Conservation (phyloP, 176 grass and related monocot genomes). For the Carex parvula region DNA sequence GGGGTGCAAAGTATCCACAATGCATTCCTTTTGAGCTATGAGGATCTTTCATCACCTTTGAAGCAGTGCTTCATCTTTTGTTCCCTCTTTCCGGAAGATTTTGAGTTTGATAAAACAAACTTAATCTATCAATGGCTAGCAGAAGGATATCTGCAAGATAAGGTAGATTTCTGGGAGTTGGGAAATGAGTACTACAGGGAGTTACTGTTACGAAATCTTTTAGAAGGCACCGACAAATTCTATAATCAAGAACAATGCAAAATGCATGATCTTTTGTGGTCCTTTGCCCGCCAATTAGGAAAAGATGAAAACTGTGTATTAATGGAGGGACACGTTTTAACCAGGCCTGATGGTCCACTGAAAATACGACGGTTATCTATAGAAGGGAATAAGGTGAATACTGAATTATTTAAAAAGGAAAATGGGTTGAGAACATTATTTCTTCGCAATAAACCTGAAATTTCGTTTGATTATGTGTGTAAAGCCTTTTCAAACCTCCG, state of each 20-base stretch:
- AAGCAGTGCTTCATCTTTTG: constrained; percentile 37
- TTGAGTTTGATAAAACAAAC: background rate
- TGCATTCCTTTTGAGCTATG: constrained; percentile 19
- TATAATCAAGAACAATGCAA: background rate
- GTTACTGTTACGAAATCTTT: constrained; percentile 31
- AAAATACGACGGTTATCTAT: background rate
- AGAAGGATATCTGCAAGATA: constrained; percentile 23
- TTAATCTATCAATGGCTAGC: constrained; percentile 24
- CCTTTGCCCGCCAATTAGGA: background rate
- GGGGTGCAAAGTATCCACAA: constrained; percentile 2
- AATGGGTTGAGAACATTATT: background rate
- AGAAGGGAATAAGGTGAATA: background rate
- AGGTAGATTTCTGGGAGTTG: background rate
- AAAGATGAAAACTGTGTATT: background rate
- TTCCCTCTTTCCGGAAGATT: constrained; percentile 35
- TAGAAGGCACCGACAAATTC: background rate
- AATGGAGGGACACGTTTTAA: background rate
- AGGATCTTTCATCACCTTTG: constrained; percentile 25
- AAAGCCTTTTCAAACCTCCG: background rate
- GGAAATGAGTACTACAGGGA: constrained; percentile 18
- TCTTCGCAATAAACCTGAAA: background rate
- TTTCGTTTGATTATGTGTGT: background rate
- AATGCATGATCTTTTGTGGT: constrained; percentile 10
- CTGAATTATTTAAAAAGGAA: background rate
- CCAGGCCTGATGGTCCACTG: rapidly evolving